A percentile compares a stretch with the other conserved stretches of the same genome.
Conservation (phyloP, 2,329 filamentous ascomycete species). For the Penicillium sp. region DNA sequence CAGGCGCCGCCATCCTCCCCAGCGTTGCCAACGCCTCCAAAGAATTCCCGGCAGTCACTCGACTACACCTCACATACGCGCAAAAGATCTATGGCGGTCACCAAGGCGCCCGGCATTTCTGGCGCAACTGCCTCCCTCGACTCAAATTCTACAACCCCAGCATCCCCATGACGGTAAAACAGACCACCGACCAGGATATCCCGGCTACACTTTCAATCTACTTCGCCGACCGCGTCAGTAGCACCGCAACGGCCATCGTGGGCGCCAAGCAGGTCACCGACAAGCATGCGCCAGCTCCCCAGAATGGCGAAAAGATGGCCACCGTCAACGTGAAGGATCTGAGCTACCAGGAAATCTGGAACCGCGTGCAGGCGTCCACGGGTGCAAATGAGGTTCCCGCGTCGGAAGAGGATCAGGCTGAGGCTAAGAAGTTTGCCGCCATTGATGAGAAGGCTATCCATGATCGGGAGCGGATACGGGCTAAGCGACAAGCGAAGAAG, state of each 20-base stretch:
- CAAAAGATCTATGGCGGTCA: slow-evolving; percentile 46
- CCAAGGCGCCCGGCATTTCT: slow-evolving; percentile 75
- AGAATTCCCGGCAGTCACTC: slow-evolving; percentile 44
- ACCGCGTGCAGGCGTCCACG: slow-evolving; percentile 46
- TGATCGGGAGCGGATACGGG: slow-evolving; percentile 44
- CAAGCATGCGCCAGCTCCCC: slow-evolving; percentile 39
- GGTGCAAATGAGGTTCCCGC: slow-evolving; percentile 42
- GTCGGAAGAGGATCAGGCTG: slow-evolving; percentile 38
- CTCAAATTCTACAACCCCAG: slow-evolving; percentile 94
- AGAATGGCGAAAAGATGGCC: slow-evolving; percentile 36
- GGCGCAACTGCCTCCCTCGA: slow-evolving; percentile 77
- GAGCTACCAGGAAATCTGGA: slow-evolving; percentile 48
- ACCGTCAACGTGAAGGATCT: slow-evolving; percentile 45
- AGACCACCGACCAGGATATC: slow-evolving; percentile 58
- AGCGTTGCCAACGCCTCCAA: slow-evolving; percentile 31
- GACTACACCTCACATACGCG: slow-evolving; percentile 50
- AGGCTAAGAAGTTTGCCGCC: slow-evolving; percentile 41
- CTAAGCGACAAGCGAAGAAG: slow-evolving; percentile 48
- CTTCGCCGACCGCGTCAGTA: slow-evolving; percentile 41
- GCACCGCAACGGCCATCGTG: slow-evolving; percentile 30
- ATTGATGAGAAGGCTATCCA: slow-evolving; percentile 40
- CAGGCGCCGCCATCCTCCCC: slow-evolving; percentile 81
- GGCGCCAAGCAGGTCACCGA: slow-evolving; percentile 31
- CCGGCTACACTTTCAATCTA: slow-evolving; percentile 48
- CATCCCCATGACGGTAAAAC: slow-evolving; percentile 80